A percentile compares a stretch with the other conserved stretches of the same genome.
Evolutionary conservation across 441 rosid genomes (phyloP).

Genomic region (Pelargonium fulgidum): DNA sequence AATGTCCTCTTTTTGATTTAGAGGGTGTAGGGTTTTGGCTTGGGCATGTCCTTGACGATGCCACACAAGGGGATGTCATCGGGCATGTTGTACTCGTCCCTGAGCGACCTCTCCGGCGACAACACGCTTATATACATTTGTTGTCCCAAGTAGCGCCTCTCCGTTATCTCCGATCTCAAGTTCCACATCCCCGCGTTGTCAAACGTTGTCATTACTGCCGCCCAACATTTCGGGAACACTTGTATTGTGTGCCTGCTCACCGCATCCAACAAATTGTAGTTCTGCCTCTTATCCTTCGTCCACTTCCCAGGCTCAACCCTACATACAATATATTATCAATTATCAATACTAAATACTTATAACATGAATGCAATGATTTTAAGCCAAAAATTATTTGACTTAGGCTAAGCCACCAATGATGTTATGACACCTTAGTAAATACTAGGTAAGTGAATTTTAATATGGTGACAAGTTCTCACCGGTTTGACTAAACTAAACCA

Average conservation of each 20-base stretch:
- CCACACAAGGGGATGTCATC: constrained; percentile 53
- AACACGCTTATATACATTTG: constrained; percentile 63
- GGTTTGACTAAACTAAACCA: not conserved
- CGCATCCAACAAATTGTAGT: constrained; percentile 67
- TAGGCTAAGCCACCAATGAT: too few relatives aligned
- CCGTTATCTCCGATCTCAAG: constrained; percentile 82
- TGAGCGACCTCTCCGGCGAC: constrained; percentile 53
- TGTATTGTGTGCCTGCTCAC: constrained; percentile 73
- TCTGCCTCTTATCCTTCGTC: constrained; percentile 20
- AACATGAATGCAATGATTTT: not conserved
- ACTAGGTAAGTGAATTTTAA: too few relatives aligned
- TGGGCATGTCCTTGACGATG: constrained; percentile 43
- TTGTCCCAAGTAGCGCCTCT: constrained; percentile 87
- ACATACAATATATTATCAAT: not conserved
- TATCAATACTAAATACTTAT: not conserved
- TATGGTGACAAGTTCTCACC: too few relatives aligned
- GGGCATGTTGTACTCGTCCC: constrained; percentile 68
- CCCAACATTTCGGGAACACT: constrained; percentile 92
- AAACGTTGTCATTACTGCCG: constrained; percentile 72
- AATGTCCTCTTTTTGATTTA: not conserved
- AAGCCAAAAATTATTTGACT: too few relatives aligned
- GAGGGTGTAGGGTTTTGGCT: constrained; percentile 46
- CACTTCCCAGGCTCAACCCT: constrained; percentile 52
- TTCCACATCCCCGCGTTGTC: constrained; percentile 99
- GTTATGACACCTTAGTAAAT: too few relatives aligned